These are phyloP conservation scores for Magnusiomyces ingens DNA, from an alignment of 1,139 yeast genomes.

Conservation along the genomic window DNA sequence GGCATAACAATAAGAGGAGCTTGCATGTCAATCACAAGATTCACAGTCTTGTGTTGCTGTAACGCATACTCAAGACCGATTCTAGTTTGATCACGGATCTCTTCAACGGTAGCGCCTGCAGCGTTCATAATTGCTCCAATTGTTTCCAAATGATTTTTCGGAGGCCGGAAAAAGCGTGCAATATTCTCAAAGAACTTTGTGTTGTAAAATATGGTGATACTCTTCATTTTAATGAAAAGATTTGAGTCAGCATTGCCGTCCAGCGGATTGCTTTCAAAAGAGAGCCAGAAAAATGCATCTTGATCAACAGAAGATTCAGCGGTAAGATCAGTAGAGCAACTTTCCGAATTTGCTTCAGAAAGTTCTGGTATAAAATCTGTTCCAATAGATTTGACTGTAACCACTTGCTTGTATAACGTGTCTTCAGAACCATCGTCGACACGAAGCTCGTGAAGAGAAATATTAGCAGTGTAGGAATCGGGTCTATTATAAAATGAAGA, in stretches of 20 bases:
- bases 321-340: background rate
- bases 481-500: slow-evolving; percentile 71
- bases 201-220: slow-evolving; percentile 87
- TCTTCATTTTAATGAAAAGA: slow-evolving; percentile 64
- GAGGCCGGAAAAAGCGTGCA: slow-evolving; percentile 73
- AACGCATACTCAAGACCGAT: slow-evolving; percentile 89
- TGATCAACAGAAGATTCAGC: slow-evolving; percentile 6
- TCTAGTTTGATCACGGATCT: slow-evolving; percentile 80
- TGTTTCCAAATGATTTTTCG: slow-evolving; percentile 78
- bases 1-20: slow-evolving; percentile 93
- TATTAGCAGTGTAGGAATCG: slow-evolving; percentile 64
- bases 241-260: slow-evolving; percentile 78
- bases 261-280: slow-evolving; percentile 80
- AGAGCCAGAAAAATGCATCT: slow-evolving; percentile 71
- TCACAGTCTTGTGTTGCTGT: slow-evolving; percentile 87
- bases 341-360: slow-evolving; percentile 5
- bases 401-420: slow-evolving; percentile 74
- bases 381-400: slow-evolving; percentile 68
- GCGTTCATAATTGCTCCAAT: slow-evolving; percentile 89
- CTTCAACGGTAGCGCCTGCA: slow-evolving; percentile 93
- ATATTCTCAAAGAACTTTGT: slow-evolving; percentile 73
- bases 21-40: slow-evolving; percentile 78
- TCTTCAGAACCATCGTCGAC: slow-evolving; percentile 80
- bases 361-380: slow-evolving; percentile 28
- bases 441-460: slow-evolving; percentile 71